Percentiles rank a stretch among this genome's conserved stretches.
These are phyloP conservation scores for Plasmopara halstedii DNA, from an alignment of 352 stramenopile genomes.

Conservation along the genomic window DNA sequence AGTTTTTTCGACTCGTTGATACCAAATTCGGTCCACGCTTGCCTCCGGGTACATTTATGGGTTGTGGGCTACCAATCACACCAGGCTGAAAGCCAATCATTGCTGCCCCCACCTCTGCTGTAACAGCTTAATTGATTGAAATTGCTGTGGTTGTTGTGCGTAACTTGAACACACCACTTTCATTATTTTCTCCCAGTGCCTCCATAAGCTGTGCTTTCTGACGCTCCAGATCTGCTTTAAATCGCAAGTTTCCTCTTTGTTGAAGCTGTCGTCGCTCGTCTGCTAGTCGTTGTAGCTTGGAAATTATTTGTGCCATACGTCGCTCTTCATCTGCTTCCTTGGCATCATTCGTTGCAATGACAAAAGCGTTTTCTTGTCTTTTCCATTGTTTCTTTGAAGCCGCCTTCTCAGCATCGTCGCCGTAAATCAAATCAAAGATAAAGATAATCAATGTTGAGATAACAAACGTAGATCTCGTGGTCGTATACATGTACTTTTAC, in stretches of 20 bases:
- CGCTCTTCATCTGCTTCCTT: conserved; percentile 83
- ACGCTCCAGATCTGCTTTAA: conserved; percentile 68
- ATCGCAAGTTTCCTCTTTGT: conserved; percentile 70
- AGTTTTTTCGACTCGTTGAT: conserved; percentile 77
- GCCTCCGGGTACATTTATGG: conserved; percentile 63
- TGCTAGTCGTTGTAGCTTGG: conserved; percentile 68
- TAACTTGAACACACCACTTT: conserved; percentile 64
- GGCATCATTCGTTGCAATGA: conserved; percentile 78
- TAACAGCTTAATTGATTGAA: conserved; percentile 81
- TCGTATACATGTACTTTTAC: conserved; percentile 49
- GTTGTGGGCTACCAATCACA: conserved; percentile 61
- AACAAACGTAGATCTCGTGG: too few relatives aligned
- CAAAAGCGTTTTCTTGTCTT: conserved; percentile 68
- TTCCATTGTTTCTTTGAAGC: conserved; percentile 80
- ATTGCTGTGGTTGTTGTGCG: conserved; percentile 71
- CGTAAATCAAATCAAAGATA: conserved; percentile 84
- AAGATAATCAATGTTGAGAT: neutral
- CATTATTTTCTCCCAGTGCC: conserved; percentile 71
- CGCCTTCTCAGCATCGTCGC: conserved; percentile 60
- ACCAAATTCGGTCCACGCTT: conserved; percentile 69
- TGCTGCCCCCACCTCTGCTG: conserved; percentile 78
- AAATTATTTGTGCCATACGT: conserved; percentile 75
- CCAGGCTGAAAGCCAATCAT: conserved; percentile 86
- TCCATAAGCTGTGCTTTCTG: conserved; percentile 84
- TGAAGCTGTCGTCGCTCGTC: conserved; percentile 73